Evolutionary conservation across 768 basidiomycete genomes (phyloP), one percentile per base, ranked within the genome.

Genomic region (Amylocystis lapponica): DNA sequence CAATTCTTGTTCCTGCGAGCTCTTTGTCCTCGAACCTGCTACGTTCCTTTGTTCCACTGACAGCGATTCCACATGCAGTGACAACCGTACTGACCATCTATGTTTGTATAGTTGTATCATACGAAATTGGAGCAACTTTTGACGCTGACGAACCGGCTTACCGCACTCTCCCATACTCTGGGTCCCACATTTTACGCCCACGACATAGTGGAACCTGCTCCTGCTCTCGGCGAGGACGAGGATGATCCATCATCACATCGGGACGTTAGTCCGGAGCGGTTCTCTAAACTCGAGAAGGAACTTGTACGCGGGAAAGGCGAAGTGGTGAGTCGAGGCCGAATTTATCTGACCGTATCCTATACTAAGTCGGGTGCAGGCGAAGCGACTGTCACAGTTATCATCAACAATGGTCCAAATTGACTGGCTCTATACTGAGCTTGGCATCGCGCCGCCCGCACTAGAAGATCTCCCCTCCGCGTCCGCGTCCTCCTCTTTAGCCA

Each of bases 301-400:
- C 74, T 92, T 14, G 81, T 86, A 9, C 71, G 84, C 41, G 89
- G 87, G 10, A 91, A 91, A 62, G 75, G 76, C n/a, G 91, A 94
- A 75, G 74, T 90, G 41, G 86, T 90, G 53, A 56, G 86, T 70
- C 23, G 47, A 31, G 41, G 40, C 39, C 30, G 21, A 11, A 29
- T 36, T 34, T 20, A 38, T 30, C n/a, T 9, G 19, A 13, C 41
- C 38, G 47, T 34, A 46, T 42, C 10, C 4, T 36, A 27, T 32
- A n/a, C 32, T 41, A 19, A 31, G 35, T 32, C 13, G 31, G 9
- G 16, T 25, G 14, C 47, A 89, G 86, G 64, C 72, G 21, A 86
- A 83, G 57, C 81, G 88, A 21, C 69, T 86, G 26, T 67, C 71
- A 37, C 71, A 82, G 41, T 68, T 92, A 19, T 77, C 80, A 6